phyloP scores from a whole-genome alignment of 2,329 filamentous ascomycete species.

The Stagonosporopsis cucurbitacearum region DNA sequence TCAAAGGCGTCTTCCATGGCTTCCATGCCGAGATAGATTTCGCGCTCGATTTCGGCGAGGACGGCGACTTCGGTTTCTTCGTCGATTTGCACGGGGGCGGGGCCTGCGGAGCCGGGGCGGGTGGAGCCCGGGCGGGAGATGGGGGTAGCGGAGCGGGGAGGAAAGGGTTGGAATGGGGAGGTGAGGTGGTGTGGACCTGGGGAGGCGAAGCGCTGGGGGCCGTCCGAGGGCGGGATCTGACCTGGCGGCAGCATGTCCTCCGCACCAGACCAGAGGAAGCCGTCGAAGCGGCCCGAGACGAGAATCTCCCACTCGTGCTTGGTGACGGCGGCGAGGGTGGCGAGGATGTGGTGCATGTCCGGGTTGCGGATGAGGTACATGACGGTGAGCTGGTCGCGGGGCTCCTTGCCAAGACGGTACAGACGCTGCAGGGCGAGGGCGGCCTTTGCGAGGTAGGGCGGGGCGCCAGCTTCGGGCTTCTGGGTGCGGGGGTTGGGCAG shows the following conservation, averaged over 20 bases:
- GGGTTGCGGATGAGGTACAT: slow-evolving; percentile 86
- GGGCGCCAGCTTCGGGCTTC: slow-evolving; percentile 68
- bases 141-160: slow-evolving; percentile 19
- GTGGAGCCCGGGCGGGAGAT: slow-evolving; percentile 31
- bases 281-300: slow-evolving; percentile 91
- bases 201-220: slow-evolving; percentile 49
- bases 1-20: slow-evolving; percentile 93
- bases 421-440: slow-evolving; percentile 82
- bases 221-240: slow-evolving; percentile 50
- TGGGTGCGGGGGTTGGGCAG: slow-evolving; percentile 66
- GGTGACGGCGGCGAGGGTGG: slow-evolving; percentile 86
- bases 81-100: slow-evolving; percentile 83
- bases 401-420: slow-evolving; percentile 74
- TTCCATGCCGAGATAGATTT: slow-evolving; percentile 95
- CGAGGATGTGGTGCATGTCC: slow-evolving; percentile 81
- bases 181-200: slow-evolving; percentile 42
- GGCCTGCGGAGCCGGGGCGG: slow-evolving; percentile 34
- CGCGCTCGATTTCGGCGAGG: slow-evolving; percentile 87
- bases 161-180: slow-evolving; percentile 52
- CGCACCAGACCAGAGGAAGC: slow-evolving; percentile 92
- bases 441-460: slow-evolving; percentile 76
- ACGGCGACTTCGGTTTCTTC: slow-evolving; percentile 93
- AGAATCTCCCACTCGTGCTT: slow-evolving; percentile 96
- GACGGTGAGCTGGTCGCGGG: slow-evolving; percentile 84
- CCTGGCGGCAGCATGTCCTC: slow-evolving; percentile 61